Evolutionary conservation across 306 rosid species (phyloP).

Genomic region (Prunus campanulata): DNA sequence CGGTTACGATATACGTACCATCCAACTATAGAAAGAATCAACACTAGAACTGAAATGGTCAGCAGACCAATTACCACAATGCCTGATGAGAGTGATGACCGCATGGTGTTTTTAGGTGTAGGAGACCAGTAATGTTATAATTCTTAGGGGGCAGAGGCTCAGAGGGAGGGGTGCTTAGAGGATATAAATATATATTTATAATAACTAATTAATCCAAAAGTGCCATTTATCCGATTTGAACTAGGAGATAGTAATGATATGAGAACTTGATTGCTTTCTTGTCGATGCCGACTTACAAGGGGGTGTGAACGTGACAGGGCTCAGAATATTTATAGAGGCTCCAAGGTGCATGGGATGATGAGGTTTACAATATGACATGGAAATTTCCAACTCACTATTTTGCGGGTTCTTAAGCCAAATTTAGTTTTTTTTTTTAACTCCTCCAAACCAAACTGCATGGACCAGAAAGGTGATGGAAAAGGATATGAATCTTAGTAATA

Average conservation of each 20-base stretch:
- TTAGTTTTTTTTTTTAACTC: no score
- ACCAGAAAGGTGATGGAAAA: no score
- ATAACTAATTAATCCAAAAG: neutral
- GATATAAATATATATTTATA: neutral
- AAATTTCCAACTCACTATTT: no score
- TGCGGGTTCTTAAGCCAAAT: no score
- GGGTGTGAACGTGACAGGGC: neutral
- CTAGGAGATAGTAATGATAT: neutral
- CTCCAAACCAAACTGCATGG: no score
- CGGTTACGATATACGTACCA: slow-evolving; percentile 7
- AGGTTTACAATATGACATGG: no score
- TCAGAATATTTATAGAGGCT: no score
- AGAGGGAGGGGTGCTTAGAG: no score
- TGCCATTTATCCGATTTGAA: neutral
- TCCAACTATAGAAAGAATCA: neutral
- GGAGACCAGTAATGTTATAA: neutral
- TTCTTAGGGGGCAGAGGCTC: neutral
- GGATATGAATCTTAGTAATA: no score
- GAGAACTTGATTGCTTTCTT: neutral
- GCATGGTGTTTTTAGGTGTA: neutral
- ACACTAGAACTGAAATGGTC: neutral
- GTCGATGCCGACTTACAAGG: neutral
- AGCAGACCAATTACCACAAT: slow-evolving; percentile 7
- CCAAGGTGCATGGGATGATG: no score
- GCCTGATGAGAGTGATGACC: neutral